phyloP scores from a whole-genome alignment of 2,329 filamentous ascomycete species.

The Acrocalymma vagum region DNA sequence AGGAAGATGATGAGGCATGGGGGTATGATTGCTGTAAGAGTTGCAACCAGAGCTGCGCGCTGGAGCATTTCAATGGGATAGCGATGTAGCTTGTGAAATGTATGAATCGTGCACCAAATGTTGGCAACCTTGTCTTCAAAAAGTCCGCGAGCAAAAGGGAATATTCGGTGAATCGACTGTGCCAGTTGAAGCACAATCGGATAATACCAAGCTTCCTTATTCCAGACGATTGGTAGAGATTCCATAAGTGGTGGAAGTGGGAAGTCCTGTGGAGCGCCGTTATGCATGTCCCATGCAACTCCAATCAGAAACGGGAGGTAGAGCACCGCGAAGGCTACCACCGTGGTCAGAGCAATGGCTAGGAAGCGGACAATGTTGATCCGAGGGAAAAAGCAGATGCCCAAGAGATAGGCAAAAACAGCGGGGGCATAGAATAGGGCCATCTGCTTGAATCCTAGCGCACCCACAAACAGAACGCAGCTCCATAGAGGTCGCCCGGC shows the following conservation, averaged over 20 bases:
- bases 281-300: conserved; percentile 72
- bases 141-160: conserved; percentile 92
- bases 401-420: conserved; percentile 90
- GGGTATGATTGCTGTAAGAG: conserved; percentile 77
- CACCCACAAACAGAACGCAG: conserved; percentile 90
- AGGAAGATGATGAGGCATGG: conserved; percentile 83
- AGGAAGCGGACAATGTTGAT: conserved; percentile 74
- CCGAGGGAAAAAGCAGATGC: conserved; percentile 80
- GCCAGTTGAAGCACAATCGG: conserved; percentile 78
- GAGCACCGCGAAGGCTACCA: conserved; percentile 76
- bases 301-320: conserved; percentile 79
- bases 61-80: conserved; percentile 79
- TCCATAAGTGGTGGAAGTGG: conserved; percentile 71
- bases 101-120: conserved; percentile 93
- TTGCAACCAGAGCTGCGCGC: conserved; percentile 76
- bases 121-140: conserved; percentile 99
- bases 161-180: conserved; percentile 90
- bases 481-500: conserved; percentile 87
- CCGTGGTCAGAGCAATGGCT: conserved; percentile 77
- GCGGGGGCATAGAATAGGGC: conserved; percentile 95
- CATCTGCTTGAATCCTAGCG: conserved; percentile 99
- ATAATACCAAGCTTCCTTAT: conserved; percentile 75
- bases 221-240: conserved; percentile 63
- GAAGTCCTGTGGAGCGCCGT: conserved; percentile 67
- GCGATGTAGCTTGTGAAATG: conserved; percentile 83